phyloP scores from a whole-genome alignment of 2,329 filamentous ascomycete species.

The Biscogniauxia marginata region DNA sequence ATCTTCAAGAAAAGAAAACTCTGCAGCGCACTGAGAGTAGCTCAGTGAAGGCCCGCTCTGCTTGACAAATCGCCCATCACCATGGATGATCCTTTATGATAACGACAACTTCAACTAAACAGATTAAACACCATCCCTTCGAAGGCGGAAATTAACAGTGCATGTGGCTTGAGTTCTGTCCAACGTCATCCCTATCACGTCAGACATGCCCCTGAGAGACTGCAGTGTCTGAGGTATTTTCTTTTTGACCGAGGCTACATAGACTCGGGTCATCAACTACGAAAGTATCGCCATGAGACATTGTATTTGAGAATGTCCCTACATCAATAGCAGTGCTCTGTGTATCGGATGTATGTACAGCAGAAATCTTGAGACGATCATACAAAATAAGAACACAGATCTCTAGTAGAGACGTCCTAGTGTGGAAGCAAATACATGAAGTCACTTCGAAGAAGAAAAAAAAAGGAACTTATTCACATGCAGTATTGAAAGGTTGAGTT shows the following conservation, averaged over 20 bases:
- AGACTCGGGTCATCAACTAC: no score
- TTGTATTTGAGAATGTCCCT: no score
- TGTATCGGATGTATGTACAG: no score
- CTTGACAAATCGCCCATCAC: neutral
- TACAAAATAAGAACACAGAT: no score
- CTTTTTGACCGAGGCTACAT: neutral
- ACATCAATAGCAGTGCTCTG: no score
- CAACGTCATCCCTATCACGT: neutral
- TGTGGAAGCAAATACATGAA: no score
- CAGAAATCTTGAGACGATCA: no score
- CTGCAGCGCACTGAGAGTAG: neutral
- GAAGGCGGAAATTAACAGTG: neutral
- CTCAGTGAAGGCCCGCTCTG: neutral
- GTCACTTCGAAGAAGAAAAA: no score
- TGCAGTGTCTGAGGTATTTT: neutral
- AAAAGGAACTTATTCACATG: no score
- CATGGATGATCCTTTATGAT: neutral
- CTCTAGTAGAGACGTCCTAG: no score
- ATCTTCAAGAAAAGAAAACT: neutral
- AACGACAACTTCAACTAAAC: neutral
- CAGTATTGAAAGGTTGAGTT: no score
- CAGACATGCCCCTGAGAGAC: neutral
- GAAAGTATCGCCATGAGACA: no score
- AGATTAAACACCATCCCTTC: neutral
- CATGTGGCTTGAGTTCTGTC: neutral